Evolutionary conservation across 169 alveolate genomes (phyloP).

Genomic region (Pseudocohnilembus persalinus): DNA sequence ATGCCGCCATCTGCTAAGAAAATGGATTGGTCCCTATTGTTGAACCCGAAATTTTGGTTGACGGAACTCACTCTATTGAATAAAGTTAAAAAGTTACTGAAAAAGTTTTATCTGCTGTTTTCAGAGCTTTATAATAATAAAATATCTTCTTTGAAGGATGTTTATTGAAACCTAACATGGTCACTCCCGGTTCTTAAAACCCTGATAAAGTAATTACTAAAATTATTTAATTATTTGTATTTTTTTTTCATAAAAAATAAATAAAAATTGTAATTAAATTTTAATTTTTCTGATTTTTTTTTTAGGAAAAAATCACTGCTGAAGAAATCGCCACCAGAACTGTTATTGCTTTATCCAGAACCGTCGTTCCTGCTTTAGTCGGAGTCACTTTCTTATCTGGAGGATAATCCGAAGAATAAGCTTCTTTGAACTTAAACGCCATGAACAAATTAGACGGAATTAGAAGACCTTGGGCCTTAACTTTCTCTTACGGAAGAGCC

Average conservation of each 20-base stretch:
- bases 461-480: conserved; percentile 93
- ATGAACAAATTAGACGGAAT: conserved; percentile 90
- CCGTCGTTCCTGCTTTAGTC: conserved; percentile 96
- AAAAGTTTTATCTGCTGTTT: conserved; percentile 94
- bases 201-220: conserved; percentile 70
- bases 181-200: conserved; percentile 96
- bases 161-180: conserved; percentile 98
- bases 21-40: conserved; percentile 98
- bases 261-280: no score
- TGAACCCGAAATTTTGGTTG: conserved; percentile 98
- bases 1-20: conserved; percentile 98
- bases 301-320: conserved; percentile 53
- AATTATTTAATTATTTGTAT: no score
- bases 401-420: conserved; percentile 98
- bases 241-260: no score
- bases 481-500: conserved; percentile 99
- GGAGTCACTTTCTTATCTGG: conserved; percentile 99
- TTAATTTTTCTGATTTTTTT: no score
- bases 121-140: conserved; percentile 94
- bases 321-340: conserved; percentile 95
- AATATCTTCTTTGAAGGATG: conserved; percentile 97
- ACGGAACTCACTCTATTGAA: conserved; percentile 96
- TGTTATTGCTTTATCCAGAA: conserved; percentile 92
- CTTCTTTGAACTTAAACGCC: conserved; percentile 94
- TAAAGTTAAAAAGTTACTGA: conserved; percentile 95